phyloP scores from a whole-genome alignment of 2,329 filamentous ascomycete species.

The Fusarium continuum region DNA sequence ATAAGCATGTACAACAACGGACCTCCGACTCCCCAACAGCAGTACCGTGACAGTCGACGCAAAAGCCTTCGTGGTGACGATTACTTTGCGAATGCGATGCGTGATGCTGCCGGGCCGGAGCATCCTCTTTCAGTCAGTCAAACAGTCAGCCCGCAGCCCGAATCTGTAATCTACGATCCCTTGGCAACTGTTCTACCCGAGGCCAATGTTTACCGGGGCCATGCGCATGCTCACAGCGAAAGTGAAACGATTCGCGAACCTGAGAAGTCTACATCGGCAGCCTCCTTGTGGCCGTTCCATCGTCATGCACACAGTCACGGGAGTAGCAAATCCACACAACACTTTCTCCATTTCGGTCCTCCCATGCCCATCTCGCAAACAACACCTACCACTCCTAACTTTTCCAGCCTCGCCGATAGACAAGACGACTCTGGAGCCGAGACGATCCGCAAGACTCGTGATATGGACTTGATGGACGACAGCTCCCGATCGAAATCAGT shows the following conservation, averaged over 20 bases:
- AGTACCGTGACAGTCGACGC: slow-evolving; percentile 60
- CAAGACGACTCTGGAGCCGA: slow-evolving; percentile 52
- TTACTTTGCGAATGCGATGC: slow-evolving; percentile 58
- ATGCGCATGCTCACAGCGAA: slow-evolving; percentile 42
- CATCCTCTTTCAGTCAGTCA: slow-evolving; percentile 42
- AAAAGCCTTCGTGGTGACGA: slow-evolving; percentile 63
- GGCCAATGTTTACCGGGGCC: slow-evolving; percentile 38
- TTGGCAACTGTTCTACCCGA: slow-evolving; percentile 52
- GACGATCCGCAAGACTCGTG: slow-evolving; percentile 52
- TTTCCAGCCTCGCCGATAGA: slow-evolving; percentile 49
- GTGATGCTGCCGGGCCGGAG: slow-evolving; percentile 45
- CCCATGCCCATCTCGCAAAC: slow-evolving; percentile 42
- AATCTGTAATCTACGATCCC: slow-evolving; percentile 51
- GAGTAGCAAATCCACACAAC: slow-evolving; percentile 50
- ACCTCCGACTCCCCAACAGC: slow-evolving; percentile 60
- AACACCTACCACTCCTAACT: slow-evolving; percentile 50
- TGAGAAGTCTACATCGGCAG: slow-evolving; percentile 42
- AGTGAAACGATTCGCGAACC: slow-evolving; percentile 36
- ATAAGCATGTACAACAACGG: slow-evolving; percentile 55
- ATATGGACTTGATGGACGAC: slow-evolving; percentile 55
- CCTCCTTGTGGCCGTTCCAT: slow-evolving; percentile 44
- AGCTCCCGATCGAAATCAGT: slow-evolving; percentile 68
- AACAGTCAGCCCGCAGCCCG: slow-evolving; percentile 37
- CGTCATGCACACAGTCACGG: slow-evolving; percentile 54
- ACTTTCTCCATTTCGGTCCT: slow-evolving; percentile 53